These are phyloP conservation scores for Haplosporangium gracile DNA, from an alignment of 192 early-diverging fungal species.

Conservation along the genomic window DNA sequence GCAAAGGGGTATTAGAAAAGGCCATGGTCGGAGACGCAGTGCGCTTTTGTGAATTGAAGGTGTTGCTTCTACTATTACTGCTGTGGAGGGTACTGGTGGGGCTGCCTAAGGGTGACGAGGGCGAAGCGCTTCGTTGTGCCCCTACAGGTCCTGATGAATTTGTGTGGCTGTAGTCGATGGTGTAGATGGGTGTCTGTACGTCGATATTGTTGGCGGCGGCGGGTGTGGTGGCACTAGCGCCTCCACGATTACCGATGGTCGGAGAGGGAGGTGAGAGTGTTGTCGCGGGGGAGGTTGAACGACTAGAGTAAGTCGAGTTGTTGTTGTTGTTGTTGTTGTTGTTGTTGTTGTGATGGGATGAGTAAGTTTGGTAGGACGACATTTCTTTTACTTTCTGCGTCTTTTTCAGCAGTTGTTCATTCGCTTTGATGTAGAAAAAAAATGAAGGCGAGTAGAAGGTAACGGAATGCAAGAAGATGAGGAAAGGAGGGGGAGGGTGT, in stretches of 20 bases:
- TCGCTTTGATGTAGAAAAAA: not conserved
- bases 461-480: not conserved
- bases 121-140: not conserved
- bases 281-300: not conserved
- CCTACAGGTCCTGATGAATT: not conserved
- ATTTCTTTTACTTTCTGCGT: not conserved
- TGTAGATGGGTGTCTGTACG: not conserved
- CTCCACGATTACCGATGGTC: not conserved
- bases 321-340: not conserved
- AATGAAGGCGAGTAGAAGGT: not conserved
- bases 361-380: slow-evolving; percentile 40
- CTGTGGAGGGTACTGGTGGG: slow-evolving; percentile 24
- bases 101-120: slow-evolving; percentile 1
- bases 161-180: slow-evolving; percentile 9
- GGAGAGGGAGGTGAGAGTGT: not conserved
- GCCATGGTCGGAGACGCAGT: slow-evolving; percentile 3
- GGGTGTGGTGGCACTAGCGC: not conserved
- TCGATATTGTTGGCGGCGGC: not conserved
- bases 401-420: not conserved
- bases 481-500: not conserved
- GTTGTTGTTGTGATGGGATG: slow-evolving; percentile 22
- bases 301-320: not conserved
- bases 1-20: slow-evolving; percentile 11
- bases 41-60: not conserved
- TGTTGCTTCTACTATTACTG: not conserved